These are phyloP conservation scores for Scheffersomyces insectosa DNA, from an alignment of 1,139 yeast species.

Conservation along the genomic window DNA sequence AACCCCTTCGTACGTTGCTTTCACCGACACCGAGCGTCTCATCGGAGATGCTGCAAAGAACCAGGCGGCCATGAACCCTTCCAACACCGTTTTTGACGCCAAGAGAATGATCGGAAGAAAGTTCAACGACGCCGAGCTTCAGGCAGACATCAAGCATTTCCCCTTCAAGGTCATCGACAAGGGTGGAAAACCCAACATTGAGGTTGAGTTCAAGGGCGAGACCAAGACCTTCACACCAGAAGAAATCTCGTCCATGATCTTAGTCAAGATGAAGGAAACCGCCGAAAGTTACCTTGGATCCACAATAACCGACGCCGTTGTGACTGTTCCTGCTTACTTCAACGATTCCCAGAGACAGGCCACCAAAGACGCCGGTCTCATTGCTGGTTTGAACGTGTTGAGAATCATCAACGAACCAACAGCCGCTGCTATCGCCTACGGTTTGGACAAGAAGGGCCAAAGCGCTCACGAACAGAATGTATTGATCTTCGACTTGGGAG, in stretches of 20 bases:
- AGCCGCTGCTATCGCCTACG: constrained; percentile 53
- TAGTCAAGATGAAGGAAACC: constrained; percentile 47
- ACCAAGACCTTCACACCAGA: constrained; percentile 23
- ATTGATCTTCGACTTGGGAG: constrained; percentile 51
- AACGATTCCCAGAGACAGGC: constrained; percentile 55
- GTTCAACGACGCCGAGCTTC: constrained; percentile 44
- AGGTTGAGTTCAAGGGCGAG: constrained; percentile 24
- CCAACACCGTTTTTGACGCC: constrained; percentile 30
- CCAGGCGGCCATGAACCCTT: constrained; percentile 34
- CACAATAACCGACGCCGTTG: constrained; percentile 47
- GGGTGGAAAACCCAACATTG: constrained; percentile 21
- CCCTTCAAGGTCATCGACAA: constrained; percentile 40
- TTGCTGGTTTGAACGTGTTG: constrained; percentile 52
- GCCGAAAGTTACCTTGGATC: constrained; percentile 48
- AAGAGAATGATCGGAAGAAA: constrained; percentile 46
- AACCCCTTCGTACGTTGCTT: constrained; percentile 31
- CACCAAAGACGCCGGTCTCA: constrained; percentile 51
- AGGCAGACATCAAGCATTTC: constrained; percentile 43
- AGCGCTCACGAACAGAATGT: constrained; percentile 23
- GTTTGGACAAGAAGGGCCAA: constrained; percentile 39
- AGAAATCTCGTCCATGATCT: constrained; percentile 25
- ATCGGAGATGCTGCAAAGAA: constrained; percentile 34
- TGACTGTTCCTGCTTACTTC: constrained; percentile 52
- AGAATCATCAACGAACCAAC: constrained; percentile 54
- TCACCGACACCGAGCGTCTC: constrained; percentile 29